phyloP scores from a whole-genome alignment of 2,329 filamentous ascomycete genomes.

The Stagonosporopsis vannaccii region DNA sequence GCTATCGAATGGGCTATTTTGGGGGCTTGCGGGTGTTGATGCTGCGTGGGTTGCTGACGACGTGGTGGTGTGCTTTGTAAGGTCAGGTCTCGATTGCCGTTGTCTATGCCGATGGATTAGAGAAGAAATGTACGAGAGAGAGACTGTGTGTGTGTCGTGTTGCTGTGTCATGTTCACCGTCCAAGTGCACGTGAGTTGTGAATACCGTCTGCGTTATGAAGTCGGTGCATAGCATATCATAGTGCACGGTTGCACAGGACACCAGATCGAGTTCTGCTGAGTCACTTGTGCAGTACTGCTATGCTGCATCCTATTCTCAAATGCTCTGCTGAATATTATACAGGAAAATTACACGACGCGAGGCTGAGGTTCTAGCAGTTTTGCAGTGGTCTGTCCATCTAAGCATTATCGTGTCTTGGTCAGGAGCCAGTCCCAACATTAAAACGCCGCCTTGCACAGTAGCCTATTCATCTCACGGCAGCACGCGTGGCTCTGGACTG shows the following conservation, averaged over 20 bases:
- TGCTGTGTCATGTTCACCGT: neutral
- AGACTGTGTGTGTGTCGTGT: neutral
- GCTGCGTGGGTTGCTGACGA: conserved; percentile 3
- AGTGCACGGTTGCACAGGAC: neutral
- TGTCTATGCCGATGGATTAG: neutral
- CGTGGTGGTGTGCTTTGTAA: neutral
- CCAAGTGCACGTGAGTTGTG: too few species aligned
- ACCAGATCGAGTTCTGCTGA: neutral
- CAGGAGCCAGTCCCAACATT: neutral
- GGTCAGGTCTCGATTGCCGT: neutral
- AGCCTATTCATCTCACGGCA: neutral
- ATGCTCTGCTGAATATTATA: neutral
- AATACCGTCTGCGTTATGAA: too few species aligned
- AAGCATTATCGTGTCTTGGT: neutral
- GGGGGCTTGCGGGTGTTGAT: neutral
- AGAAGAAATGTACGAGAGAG: too few species aligned
- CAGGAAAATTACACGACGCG: neutral
- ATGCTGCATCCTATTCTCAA: neutral
- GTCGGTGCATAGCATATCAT: neutral
- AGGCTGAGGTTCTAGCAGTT: neutral
- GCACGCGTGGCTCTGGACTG: neutral
- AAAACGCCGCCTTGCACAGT: neutral
- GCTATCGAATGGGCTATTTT: conserved; percentile 11
- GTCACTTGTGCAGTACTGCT: too few species aligned
- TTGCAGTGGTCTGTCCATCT: neutral